Evolutionary conservation across 768 basidiomycete species (phyloP).

Genomic region (Russula virescens): DNA sequence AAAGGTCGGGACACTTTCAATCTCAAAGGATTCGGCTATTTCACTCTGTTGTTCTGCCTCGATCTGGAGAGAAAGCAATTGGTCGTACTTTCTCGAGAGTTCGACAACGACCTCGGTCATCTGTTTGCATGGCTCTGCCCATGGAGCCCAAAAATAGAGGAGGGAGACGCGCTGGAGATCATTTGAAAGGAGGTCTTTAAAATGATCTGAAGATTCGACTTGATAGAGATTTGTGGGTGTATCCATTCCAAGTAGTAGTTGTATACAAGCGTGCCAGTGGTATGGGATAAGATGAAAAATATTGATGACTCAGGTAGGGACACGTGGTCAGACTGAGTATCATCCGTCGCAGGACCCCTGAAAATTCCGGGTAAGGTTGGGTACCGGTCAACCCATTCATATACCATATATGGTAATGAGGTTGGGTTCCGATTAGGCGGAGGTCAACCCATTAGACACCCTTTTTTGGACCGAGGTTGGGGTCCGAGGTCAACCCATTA

Average conservation of each 20-base stretch:
- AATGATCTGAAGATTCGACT: constrained; percentile 61
- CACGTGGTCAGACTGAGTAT: too few species aligned
- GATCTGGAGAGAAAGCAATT: constrained; percentile 70
- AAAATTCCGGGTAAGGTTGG: too few species aligned
- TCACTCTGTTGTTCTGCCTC: constrained; percentile 78
- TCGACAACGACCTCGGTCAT: constrained; percentile 80
- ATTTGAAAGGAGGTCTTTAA: constrained; percentile 63
- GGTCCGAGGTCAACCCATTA: too few species aligned
- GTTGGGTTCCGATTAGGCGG: too few species aligned
- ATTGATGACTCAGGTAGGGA: too few species aligned
- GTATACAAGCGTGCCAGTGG: neutral
- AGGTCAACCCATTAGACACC: too few species aligned
- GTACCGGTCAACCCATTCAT: too few species aligned
- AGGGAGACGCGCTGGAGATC: constrained; percentile 81
- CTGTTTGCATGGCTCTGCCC: constrained; percentile 86
- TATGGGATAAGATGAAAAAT: too few species aligned
- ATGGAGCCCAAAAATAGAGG: constrained; percentile 90
- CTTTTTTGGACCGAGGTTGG: too few species aligned
- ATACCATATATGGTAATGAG: too few species aligned
- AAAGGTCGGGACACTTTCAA: constrained; percentile 84
- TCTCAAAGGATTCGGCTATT: constrained; percentile 87
- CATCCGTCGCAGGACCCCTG: too few species aligned
- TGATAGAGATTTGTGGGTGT: constrained; percentile 35
- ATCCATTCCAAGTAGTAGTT: neutral
- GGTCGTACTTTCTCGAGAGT: constrained; percentile 64